phyloP scores from a whole-genome alignment of 306 rosid species.

The Luffa acutangula region DNA sequence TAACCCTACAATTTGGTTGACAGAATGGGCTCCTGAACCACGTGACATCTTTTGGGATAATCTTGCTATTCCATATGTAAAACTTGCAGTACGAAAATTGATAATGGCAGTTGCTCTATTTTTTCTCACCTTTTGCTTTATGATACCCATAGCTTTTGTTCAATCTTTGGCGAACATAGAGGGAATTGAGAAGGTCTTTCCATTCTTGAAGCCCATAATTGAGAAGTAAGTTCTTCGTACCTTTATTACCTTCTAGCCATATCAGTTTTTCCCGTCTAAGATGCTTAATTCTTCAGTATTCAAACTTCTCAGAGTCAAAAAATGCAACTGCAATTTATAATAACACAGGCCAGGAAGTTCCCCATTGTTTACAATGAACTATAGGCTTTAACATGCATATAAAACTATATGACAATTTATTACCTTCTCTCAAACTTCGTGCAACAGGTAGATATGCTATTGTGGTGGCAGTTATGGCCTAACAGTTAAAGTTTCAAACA shows the following conservation, averaged over 20 bases:
- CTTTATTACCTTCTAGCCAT: background rate
- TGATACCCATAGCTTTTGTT: conserved; percentile 88
- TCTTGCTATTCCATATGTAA: conserved; percentile 78
- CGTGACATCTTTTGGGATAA: conserved; percentile 76
- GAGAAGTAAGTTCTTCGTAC: conserved; percentile 45
- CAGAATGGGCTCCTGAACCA: conserved; percentile 98
- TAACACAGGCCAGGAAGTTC: background rate
- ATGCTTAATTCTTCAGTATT: background rate
- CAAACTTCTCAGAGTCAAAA: conserved; percentile 1
- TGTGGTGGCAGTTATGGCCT: conserved; percentile 4
- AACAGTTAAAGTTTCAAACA: conserved; percentile 10
- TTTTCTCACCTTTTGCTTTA: conserved; percentile 61
- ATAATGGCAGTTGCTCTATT: conserved; percentile 42
- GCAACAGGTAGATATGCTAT: conserved; percentile 5
- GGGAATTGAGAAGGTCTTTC: conserved; percentile 56
- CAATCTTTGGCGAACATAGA: conserved; percentile 90
- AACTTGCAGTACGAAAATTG: conserved; percentile 54
- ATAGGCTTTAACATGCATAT: conserved; percentile 4
- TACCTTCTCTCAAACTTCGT: conserved; percentile 8
- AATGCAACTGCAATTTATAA: conserved; percentile 1
- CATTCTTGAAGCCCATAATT: conserved; percentile 59
- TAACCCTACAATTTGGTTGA: conserved; percentile 76
- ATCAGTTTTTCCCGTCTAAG: background rate
- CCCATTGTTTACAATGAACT: conserved; percentile 5
- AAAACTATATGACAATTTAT: background rate